Conservation (phyloP, 2,329 filamentous ascomycete genomes). For the Huntiella moniliformis region DNA sequence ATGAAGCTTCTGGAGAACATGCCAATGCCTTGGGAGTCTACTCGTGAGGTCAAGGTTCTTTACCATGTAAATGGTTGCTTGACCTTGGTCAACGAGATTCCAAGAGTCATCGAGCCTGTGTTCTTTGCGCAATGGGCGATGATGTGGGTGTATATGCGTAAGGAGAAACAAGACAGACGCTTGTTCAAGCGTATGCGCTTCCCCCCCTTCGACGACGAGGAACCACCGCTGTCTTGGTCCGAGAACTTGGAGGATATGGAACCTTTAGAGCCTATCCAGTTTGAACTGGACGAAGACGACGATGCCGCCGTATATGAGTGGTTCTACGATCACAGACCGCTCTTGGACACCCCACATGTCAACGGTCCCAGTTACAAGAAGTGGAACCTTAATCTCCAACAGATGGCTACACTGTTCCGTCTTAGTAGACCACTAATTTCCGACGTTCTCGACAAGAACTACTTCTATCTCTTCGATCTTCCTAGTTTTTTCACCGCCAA, state of each 20-base stretch:
- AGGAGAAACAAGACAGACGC: slow-evolving; percentile 88
- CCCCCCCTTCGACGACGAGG: slow-evolving; percentile 94
- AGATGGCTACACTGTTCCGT: slow-evolving; percentile 91
- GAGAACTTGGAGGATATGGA: slow-evolving; percentile 99
- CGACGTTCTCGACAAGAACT: slow-evolving; percentile 88
- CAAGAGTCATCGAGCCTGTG: slow-evolving; percentile 89
- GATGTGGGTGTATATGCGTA: slow-evolving; percentile 98
- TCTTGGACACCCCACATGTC: slow-evolving; percentile 80
- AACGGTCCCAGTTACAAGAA: slow-evolving; percentile 93
- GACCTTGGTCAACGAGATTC: slow-evolving; percentile 90
- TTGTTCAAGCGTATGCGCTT: slow-evolving; percentile 99
- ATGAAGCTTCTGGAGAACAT: slow-evolving; percentile 96
- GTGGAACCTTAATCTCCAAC: slow-evolving; percentile 82
- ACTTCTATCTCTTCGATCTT: slow-evolving; percentile 92
- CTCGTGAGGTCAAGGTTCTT: slow-evolving; percentile 87
- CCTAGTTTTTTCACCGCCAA: slow-evolving; percentile 93
- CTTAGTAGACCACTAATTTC: slow-evolving; percentile 79
- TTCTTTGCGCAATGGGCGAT: slow-evolving; percentile 98
- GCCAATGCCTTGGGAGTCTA: slow-evolving; percentile 99
- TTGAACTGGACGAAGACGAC: slow-evolving; percentile 90
- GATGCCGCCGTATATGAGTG: slow-evolving; percentile 84
- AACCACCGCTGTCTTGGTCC: slow-evolving; percentile 91
- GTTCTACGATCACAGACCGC: slow-evolving; percentile 89
- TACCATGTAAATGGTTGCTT: slow-evolving; percentile 97
- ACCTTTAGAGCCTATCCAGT: slow-evolving; percentile 90